Evolutionary conservation across 2,329 filamentous ascomycete species (phyloP), one percentile per base, ranked within the genome.

Genomic region (Colletotrichum sp.): DNA sequence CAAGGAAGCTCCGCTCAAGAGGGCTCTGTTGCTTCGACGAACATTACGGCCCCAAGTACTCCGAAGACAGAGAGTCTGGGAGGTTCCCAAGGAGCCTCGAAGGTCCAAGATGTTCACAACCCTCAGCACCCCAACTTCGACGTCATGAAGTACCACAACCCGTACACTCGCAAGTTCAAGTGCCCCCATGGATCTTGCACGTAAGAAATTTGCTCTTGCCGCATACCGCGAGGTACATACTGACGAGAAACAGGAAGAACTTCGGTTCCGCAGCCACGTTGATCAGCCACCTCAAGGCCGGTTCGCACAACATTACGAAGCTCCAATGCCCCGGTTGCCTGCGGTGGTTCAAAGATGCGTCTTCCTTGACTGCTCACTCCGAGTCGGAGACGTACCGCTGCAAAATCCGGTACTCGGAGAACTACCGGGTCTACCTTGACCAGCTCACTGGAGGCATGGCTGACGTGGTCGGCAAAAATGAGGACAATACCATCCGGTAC

Each of bases 141-240:
- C 57, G 82, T 86, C 1, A 82, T 85, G 3, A 82, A 83, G 8
- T 93, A 92, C 84, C 87, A 81, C 71, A 83, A 88, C 55, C 69
- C 82, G 0, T 81, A 87, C 34, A 83, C 85, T 2, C 80, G 83
- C 62, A 85, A 84, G 65, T 94, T 87, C 83, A 85, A 82, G 70
- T 94, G 92, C 71, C 92, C 92, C 0, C 87, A 89, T 71, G 77
- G 78, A 2, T 78, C 81, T 5, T 94, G 92, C 87, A 83, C 84
- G 87, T 90, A 84, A 85, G 86, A 82, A 28, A 12, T 44, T 66
- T 44, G 64, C 12, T 32, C 57, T 4, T 52, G n/a, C 13, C 24
- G 18, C 9, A 21, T 18, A 24, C 21, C n/a, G 8, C 16, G 4
- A 3, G 30, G 6, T 36, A 8, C n/a, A 21, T 18, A 52, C 75